phyloP scores from a whole-genome alignment of 148 eudicot genomes.

The Fagopyrum homotropicum region DNA sequence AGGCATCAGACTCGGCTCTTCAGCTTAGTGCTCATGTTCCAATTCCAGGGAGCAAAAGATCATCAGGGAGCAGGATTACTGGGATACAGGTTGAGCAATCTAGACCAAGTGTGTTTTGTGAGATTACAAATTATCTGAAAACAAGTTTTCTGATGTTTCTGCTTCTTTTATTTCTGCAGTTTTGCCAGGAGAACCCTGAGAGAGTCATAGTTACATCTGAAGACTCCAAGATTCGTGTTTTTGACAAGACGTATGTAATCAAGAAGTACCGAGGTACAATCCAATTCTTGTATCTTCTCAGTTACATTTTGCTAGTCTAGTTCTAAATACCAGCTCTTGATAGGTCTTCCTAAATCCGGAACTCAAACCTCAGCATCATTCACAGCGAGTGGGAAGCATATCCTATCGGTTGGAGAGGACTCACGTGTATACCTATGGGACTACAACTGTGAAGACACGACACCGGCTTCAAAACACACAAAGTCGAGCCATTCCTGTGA shows the following conservation, averaged over 20 bases:
- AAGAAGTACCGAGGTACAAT: slow-evolving; percentile 61
- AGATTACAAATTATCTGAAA: not conserved
- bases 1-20: slow-evolving; percentile 40
- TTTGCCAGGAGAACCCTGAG: slow-evolving; percentile 36
- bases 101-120: not conserved
- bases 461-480: not conserved
- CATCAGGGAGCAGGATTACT: slow-evolving; percentile 47
- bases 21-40: slow-evolving; percentile 34
- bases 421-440: slow-evolving; percentile 2
- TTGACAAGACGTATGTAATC: slow-evolving; percentile 51
- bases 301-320: not conserved
- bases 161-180: slow-evolving; percentile 30
- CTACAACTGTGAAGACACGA: not conserved
- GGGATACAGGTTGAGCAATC: slow-evolving; percentile 54
- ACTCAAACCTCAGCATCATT: not conserved
- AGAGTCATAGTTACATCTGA: slow-evolving; percentile 54
- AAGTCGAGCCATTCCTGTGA: not conserved
- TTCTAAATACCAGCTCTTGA: not conserved
- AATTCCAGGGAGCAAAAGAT: slow-evolving; percentile 37
- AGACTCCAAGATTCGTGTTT: slow-evolving; percentile 59
- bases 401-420: slow-evolving; percentile 3
- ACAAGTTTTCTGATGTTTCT: not conserved
- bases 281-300: not conserved
- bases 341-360: slow-evolving; percentile 1
- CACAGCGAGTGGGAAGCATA: not conserved